Evolutionary conservation across 1,284 basidiomycete species (phyloP).

Genomic region (Pterula multifida): DNA sequence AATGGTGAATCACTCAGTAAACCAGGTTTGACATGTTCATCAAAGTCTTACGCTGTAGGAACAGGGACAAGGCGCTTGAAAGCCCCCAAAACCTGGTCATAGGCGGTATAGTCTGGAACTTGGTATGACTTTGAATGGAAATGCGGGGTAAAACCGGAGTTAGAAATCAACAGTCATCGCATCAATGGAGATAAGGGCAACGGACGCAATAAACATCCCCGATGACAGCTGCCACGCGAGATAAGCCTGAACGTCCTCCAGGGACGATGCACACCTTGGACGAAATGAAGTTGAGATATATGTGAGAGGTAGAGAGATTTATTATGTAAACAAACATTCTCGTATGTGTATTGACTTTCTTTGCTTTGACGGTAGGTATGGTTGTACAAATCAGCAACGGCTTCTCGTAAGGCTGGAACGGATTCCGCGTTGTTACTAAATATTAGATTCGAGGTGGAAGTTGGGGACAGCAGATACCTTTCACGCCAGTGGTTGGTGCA

Average conservation of each 20-base stretch:
- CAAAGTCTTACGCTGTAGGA: constrained; percentile 60
- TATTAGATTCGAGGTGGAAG: background rate
- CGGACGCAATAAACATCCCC: constrained; percentile 70
- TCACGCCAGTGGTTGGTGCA: constrained; percentile 87
- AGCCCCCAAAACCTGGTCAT: constrained; percentile 75
- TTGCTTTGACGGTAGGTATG: constrained; percentile 75
- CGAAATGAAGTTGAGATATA: background rate
- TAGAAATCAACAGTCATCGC: background rate
- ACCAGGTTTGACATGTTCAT: constrained; percentile 5
- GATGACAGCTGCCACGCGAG: constrained; percentile 84
- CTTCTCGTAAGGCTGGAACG: constrained; percentile 39
- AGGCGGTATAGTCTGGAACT: constrained; percentile 82
- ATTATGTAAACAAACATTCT: constrained; percentile 46
- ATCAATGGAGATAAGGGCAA: constrained; percentile 7
- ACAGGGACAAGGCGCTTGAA: constrained; percentile 87
- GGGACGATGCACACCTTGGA: constrained; percentile 62
- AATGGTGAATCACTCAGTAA: constrained; percentile 6
- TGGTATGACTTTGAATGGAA: constrained; percentile 59
- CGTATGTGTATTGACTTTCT: constrained; percentile 74
- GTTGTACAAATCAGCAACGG: constrained; percentile 83
- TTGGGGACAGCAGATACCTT: constrained; percentile 34
- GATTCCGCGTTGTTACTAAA: constrained; percentile 9
- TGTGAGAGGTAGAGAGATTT: background rate
- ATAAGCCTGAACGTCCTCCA: constrained; percentile 80
- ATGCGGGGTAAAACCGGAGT: constrained; percentile 4